phyloP scores from a whole-genome alignment of 23 red algal species.

The Agarophyton chilense region DNA sequence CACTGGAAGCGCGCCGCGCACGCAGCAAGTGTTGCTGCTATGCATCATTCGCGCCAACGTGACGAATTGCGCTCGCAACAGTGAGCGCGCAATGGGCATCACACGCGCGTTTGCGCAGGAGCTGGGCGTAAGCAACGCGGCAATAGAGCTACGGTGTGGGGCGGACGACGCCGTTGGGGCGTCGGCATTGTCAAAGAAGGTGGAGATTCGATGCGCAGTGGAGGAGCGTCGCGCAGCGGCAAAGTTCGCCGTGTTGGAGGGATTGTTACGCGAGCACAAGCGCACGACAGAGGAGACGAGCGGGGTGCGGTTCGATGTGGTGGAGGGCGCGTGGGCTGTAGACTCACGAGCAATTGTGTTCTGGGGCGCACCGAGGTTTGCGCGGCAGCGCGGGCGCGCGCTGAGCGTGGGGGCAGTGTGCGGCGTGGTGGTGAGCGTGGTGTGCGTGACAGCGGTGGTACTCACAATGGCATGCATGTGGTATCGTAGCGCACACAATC shows the following conservation, averaged over 20 bases:
- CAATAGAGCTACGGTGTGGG: conserved; percentile 5
- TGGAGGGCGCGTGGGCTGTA: conserved; percentile 51
- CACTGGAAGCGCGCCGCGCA: conserved; percentile 7
- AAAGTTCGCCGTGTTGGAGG: conserved; percentile 29
- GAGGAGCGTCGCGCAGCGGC: conserved; percentile 25
- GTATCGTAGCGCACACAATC: neutral
- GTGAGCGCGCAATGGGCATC: neutral
- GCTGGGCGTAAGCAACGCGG: neutral
- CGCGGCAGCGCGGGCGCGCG: neutral
- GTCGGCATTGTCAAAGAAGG: neutral
- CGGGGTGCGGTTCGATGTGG: conserved; percentile 23
- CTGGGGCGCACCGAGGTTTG: conserved; percentile 59
- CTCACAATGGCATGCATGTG: conserved; percentile 21
- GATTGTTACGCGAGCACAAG: neutral
- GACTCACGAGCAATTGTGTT: conserved; percentile 50
- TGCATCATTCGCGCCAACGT: conserved; percentile 32
- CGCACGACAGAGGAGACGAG: conserved; percentile 19
- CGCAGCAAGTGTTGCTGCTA: conserved; percentile 15
- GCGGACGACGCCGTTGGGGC: neutral
- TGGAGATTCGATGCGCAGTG: conserved; percentile 42
- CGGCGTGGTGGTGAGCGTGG: conserved; percentile 21
- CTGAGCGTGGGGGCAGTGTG: conserved; percentile 14
- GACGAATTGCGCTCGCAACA: neutral
- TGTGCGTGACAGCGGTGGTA: conserved; percentile 6
- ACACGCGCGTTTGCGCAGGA: conserved; percentile 18